Base-by-base conservation (phyloP, 2,329 filamentous ascomycete species). In the Paraphaeosphaeria sporulosa region DNA sequence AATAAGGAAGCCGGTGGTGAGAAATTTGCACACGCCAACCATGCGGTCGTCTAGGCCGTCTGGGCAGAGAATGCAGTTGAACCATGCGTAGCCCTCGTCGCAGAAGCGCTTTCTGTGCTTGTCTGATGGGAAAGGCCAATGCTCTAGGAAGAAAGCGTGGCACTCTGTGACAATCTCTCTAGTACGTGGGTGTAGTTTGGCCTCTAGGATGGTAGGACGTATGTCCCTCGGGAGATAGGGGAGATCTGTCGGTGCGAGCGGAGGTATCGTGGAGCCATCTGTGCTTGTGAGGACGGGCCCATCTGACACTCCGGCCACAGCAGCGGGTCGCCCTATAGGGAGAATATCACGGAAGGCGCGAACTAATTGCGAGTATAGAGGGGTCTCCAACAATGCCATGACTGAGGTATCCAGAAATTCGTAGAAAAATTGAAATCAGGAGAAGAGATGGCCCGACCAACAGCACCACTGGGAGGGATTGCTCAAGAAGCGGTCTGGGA, bases 21-120 rank as follows among this genome's bases (percentile, higher is more conserved):
- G 34, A 10, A 53, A 43, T 34, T 43, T 40, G 34, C 50, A 53
- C 15, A 40, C 50, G 21, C 50, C 21, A 9, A 40, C 34, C 50
- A 53, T 53, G 34, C 50, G 34, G 38, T 40, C 50, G 34, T 53
- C 50, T n/a, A 53, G 34, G 5, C 34, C 34, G 23, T 27, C 30
- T 1, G 50, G 50, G 19, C 50, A 53, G 10, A 53, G 15, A 10
- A 53, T 53, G 34, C 50, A 53, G 19, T 25, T 27, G 34, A 53
- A 53, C 50, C 50, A 53, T 23, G 50, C 50, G 17, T 53, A 53
- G 19, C 50, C 50, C 17, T 53, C 50, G 21, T 53, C 50, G 12
- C 34, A 40, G 38, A 53, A 53, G 34, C 50, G 50, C 21, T 53
- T 12, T n/a, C 23, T 27, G 50, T 53, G 50, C 50, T 53, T 40